A percentile compares a stretch with the other conserved stretches of the same genome.
These are phyloP conservation scores for Phytopythium sindhum DNA, from an alignment of 352 stramenopile genomes.

Conservation along the genomic window DNA sequence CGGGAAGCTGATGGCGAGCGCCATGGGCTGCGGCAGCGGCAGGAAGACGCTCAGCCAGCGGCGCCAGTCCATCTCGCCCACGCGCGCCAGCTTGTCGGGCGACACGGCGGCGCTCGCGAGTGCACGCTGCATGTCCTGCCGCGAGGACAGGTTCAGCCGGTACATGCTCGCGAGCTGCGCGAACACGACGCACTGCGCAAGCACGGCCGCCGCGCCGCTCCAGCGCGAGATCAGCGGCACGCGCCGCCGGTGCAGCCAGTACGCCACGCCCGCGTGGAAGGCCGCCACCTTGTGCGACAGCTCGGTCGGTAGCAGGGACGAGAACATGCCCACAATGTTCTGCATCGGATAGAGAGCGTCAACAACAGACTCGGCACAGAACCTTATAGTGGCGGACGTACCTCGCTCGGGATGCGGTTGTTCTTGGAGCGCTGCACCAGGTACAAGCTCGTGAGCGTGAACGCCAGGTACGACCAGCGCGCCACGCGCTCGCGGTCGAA, in stretches of 20 bases:
- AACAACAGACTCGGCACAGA: too few relatives aligned
- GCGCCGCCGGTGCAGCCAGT: conserved; percentile 37
- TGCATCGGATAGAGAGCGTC: conserved; percentile 16
- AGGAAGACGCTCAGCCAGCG: conserved; percentile 53
- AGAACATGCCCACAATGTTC: conserved; percentile 42
- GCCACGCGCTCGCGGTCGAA: conserved; percentile 27
- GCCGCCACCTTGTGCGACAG: conserved; percentile 47
- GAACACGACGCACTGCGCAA: conserved; percentile 44
- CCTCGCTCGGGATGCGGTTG: conserved; percentile 38
- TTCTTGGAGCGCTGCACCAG: conserved; percentile 36
- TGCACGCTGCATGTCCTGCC: conserved; percentile 34
- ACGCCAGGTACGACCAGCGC: conserved; percentile 39
- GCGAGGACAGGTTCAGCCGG: conserved; percentile 38
- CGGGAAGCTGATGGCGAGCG: conserved; percentile 41
- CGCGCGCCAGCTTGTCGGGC: conserved; percentile 20
- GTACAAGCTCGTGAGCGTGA: conserved; percentile 35
- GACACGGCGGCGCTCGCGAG: conserved; percentile 31
- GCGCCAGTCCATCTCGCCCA: conserved; percentile 39
- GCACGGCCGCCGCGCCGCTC: conserved; percentile 38
- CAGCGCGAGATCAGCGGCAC: conserved; percentile 47
- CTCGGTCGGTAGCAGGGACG: conserved; percentile 42
- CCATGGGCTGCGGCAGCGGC: conserved; percentile 48
- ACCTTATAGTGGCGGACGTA: conserved; percentile 8
- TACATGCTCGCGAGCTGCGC: conserved; percentile 40
- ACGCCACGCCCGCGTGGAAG: conserved; percentile 33